phyloP scores from a whole-genome alignment of 805 yeast genomes.

The Ogataea ganodermae region DNA sequence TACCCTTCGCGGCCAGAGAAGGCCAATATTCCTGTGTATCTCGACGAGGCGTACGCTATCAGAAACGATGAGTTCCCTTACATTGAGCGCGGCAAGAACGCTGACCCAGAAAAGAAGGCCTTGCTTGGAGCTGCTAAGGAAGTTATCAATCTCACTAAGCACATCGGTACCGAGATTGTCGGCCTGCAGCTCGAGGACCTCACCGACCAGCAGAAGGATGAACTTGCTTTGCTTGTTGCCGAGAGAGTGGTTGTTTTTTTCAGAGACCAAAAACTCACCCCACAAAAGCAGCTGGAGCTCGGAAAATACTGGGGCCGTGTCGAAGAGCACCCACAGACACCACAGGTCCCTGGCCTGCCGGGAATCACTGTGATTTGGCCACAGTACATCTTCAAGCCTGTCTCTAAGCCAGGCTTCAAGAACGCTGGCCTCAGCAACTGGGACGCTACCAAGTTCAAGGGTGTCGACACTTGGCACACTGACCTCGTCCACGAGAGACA shows the following conservation, averaged over 20 bases:
- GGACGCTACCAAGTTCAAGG: constrained; percentile 11
- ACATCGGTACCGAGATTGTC: constrained; percentile 50
- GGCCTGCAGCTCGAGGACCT: constrained; percentile 47
- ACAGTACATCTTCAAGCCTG: constrained; percentile 34
- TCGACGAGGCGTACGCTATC: constrained; percentile 41
- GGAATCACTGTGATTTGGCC: constrained; percentile 46
- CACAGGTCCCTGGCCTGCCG: constrained; percentile 35
- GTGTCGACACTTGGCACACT: constrained; percentile 48
- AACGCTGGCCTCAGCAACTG: constrained; percentile 18
- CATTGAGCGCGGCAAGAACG: constrained; percentile 20
- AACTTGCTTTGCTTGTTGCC: constrained; percentile 47
- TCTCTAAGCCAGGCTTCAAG: constrained; percentile 18
- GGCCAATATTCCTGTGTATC: constrained; percentile 36
- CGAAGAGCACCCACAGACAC: constrained; percentile 40
- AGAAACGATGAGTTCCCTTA: constrained; percentile 38
- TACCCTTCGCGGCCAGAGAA: constrained; percentile 32
- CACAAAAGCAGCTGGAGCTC: constrained; percentile 44
- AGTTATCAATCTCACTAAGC: constrained; percentile 44
- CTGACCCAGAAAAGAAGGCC: constrained; percentile 30
- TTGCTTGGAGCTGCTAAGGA: constrained; percentile 41
- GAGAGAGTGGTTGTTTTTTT: constrained; percentile 52
- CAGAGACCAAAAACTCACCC: constrained; percentile 46
- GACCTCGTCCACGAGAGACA: constrained; percentile 51
- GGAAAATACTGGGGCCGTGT: constrained; percentile 48
- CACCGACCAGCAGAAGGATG: constrained; percentile 45